Evolutionary conservation across 2,329 filamentous ascomycete species (phyloP).

Genomic region (Exophiala spinifera): DNA sequence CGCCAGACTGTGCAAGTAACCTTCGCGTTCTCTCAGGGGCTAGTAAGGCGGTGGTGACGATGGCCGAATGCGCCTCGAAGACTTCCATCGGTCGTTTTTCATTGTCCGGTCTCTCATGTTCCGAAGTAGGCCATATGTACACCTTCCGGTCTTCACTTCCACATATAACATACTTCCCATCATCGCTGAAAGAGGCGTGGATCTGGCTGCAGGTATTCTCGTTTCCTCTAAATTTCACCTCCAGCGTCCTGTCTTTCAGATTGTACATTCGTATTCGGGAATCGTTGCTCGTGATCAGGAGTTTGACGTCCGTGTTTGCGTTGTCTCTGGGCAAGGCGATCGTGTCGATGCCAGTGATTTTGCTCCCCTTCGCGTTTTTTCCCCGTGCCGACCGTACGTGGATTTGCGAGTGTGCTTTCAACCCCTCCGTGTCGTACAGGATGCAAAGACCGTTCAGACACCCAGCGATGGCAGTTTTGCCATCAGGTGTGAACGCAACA

Average conservation of each 20-base stretch:
- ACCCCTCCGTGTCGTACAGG: constrained; percentile 88
- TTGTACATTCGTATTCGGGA: constrained; percentile 89
- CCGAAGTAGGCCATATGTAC: constrained; percentile 80
- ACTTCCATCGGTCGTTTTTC: constrained; percentile 79
- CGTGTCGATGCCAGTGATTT: constrained; percentile 91
- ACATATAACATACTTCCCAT: constrained; percentile 80
- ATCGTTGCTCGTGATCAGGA: constrained; percentile 92
- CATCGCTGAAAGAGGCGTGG: constrained; percentile 81
- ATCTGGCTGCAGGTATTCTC: constrained; percentile 91
- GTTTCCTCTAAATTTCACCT: constrained; percentile 87
- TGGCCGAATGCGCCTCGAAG: constrained; percentile 84
- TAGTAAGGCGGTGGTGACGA: constrained; percentile 85
- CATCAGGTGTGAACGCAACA: constrained; percentile 89
- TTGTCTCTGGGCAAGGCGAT: constrained; percentile 58
- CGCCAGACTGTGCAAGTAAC: constrained; percentile 74
- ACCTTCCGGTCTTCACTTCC: constrained; percentile 88
- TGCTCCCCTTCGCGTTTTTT: constrained; percentile 92
- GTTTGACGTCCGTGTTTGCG: constrained; percentile 66
- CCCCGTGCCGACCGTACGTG: constrained; percentile 91
- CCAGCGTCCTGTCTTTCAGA: constrained; percentile 76
- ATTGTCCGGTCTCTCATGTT: constrained; percentile 51
- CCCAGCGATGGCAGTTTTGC: constrained; percentile 83
- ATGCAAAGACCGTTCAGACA: constrained; percentile 79
- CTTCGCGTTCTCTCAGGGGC: constrained; percentile 76
- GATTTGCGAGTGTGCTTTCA: constrained; percentile 80